Conservation (phyloP, 1,284 basidiomycete genomes). For the Xerocomus amazonicus region DNA sequence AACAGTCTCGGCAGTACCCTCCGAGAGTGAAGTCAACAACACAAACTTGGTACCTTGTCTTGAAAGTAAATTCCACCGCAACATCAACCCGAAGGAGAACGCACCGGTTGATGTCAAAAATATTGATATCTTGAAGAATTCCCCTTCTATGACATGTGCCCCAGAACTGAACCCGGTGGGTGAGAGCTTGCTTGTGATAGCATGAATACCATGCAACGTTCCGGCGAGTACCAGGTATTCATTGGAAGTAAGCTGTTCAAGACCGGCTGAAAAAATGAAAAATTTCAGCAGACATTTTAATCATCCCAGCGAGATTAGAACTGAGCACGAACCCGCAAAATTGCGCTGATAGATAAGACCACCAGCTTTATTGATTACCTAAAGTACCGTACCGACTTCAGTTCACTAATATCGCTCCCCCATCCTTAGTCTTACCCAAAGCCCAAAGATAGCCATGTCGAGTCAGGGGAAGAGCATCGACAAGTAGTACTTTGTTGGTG, state of each 20-base stretch:
- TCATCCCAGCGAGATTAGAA: background rate
- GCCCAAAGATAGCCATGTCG: conserved; percentile 70
- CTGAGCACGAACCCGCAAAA: conserved; percentile 66
- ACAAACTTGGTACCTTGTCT: conserved; percentile 94
- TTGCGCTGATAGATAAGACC: conserved; percentile 93
- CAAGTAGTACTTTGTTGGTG: too few relatives aligned
- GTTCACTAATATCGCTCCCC: background rate
- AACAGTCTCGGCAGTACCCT: conserved; percentile 68
- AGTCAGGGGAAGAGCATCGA: conserved; percentile 8
- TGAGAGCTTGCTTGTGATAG: conserved; percentile 90
- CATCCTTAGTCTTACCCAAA: conserved; percentile 59
- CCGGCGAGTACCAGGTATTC: conserved; percentile 97
- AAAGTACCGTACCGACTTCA: conserved; percentile 7
- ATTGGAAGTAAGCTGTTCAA: conserved; percentile 88
- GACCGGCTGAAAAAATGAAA: conserved; percentile 58
- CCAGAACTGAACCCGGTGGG: conserved; percentile 83
- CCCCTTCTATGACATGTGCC: conserved; percentile 90
- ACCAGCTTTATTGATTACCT: conserved; percentile 99
- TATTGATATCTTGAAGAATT: conserved; percentile 88
- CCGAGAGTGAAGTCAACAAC: conserved; percentile 76
- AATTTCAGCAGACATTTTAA: conserved; percentile 10
- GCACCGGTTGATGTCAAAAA: conserved; percentile 90
- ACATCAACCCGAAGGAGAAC: conserved; percentile 21
- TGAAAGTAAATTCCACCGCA: conserved; percentile 3
- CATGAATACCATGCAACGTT: conserved; percentile 96